Evolutionary conservation across 805 yeast species (phyloP).

Genomic region (Starmerella asiatica): DNA sequence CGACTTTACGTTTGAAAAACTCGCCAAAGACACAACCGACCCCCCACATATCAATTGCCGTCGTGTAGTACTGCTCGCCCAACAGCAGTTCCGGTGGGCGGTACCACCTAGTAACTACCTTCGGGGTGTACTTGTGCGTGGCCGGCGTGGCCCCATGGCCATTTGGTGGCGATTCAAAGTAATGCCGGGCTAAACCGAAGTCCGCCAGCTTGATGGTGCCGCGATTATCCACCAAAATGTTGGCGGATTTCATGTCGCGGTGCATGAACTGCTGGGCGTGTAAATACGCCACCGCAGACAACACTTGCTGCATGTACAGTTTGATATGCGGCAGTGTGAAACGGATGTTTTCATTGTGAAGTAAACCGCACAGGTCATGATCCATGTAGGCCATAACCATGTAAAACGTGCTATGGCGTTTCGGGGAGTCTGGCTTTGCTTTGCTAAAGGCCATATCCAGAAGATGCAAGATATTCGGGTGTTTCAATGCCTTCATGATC

Average conservation of each 20-base stretch:
- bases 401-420: slow-evolving; percentile 38
- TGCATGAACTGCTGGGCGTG: slow-evolving; percentile 55
- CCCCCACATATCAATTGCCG: slow-evolving; percentile 97
- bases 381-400: slow-evolving; percentile 91
- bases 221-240: slow-evolving; percentile 59
- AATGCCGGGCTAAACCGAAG: slow-evolving; percentile 80
- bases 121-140: slow-evolving; percentile 37
- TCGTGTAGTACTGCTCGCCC: slow-evolving; percentile 75
- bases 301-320: slow-evolving; percentile 63
- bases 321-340: slow-evolving; percentile 61
- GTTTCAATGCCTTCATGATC: slow-evolving; percentile 56
- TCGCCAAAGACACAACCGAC: slow-evolving; percentile 93
- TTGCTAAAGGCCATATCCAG: slow-evolving; percentile 54
- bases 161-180: slow-evolving; percentile 48
- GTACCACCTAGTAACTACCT: slow-evolving; percentile 95
- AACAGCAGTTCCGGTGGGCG: slow-evolving; percentile 86
- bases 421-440: slow-evolving; percentile 16
- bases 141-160: slow-evolving; percentile 34
- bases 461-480: slow-evolving; percentile 61
- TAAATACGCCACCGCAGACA: slow-evolving; percentile 68
- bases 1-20: slow-evolving; percentile 66
- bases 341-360: slow-evolving; percentile 60
- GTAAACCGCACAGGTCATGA: slow-evolving; percentile 76
- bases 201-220: slow-evolving; percentile 87
- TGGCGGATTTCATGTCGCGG: slow-evolving; percentile 94